A percentile compares a stretch with the other conserved stretches of the same genome.
Evolutionary conservation across 2,329 filamentous ascomycete genomes (phyloP).

Genomic region (Tolypocladium sp.): DNA sequence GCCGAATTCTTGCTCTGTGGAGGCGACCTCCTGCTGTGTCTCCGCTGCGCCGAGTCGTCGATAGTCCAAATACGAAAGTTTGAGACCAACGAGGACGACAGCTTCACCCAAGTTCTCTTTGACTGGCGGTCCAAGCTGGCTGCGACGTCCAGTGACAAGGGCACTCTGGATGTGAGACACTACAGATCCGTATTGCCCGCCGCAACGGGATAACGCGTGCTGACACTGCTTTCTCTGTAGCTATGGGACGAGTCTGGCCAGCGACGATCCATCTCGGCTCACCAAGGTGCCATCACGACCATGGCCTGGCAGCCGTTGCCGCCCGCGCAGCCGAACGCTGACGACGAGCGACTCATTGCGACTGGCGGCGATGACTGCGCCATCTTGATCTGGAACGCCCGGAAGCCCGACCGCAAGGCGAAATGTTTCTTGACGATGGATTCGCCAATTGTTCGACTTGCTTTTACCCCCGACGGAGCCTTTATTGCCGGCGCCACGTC

Average conservation of each 20-base stretch:
- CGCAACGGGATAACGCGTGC: not conserved
- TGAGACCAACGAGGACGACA: conserved; percentile 43
- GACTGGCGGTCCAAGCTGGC: conserved; percentile 43
- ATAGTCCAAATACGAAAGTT: conserved; percentile 41
- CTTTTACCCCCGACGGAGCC: conserved; percentile 54
- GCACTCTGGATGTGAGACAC: conserved; percentile 49
- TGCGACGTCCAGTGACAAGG: conserved; percentile 52
- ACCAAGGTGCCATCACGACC: conserved; percentile 48
- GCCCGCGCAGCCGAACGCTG: conserved; percentile 20
- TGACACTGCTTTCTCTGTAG: conserved; percentile 18
- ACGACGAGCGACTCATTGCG: conserved; percentile 49
- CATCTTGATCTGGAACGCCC: conserved; percentile 54
- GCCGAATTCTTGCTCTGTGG: conserved; percentile 50
- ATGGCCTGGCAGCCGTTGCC: conserved; percentile 51
- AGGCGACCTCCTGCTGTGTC: conserved; percentile 40
- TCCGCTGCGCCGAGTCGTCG: conserved; percentile 35
- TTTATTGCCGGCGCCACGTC: conserved; percentile 54
- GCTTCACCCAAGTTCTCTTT: conserved; percentile 45
- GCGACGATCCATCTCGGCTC: conserved; percentile 46
- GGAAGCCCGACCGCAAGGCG: conserved; percentile 42
- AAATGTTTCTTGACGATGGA: conserved; percentile 54
- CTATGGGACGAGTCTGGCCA: conserved; percentile 47
- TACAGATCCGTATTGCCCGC: too few species aligned
- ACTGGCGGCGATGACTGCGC: conserved; percentile 54
- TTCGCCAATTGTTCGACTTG: conserved; percentile 45